Percentiles rank a stretch among this genome's conserved stretches.
Evolutionary conservation across 2,329 filamentous ascomycete species (phyloP).

Genomic region (Diaporthe australafricana): DNA sequence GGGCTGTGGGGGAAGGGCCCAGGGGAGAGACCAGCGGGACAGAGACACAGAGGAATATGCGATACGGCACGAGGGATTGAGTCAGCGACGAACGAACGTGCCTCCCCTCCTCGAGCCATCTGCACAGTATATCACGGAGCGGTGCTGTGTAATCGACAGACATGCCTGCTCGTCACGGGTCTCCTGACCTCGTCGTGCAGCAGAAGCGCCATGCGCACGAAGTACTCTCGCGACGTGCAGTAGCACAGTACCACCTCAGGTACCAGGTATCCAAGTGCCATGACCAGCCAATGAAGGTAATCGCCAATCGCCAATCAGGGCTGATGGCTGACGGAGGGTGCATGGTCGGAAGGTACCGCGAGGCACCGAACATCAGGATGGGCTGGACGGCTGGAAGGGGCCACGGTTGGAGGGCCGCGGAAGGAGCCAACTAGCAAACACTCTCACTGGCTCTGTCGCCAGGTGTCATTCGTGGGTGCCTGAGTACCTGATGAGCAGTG

Average conservation of each 20-base stretch:
- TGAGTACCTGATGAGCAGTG: conserved; percentile 6
- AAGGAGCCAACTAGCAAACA: background rate
- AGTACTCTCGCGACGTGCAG: background rate
- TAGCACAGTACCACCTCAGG: background rate
- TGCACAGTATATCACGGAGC: background rate
- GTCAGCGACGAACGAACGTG: conserved; percentile 10
- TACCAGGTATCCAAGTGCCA: background rate
- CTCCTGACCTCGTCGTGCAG: conserved; percentile 24
- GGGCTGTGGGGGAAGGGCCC: too few relatives aligned
- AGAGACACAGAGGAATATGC: too few relatives aligned
- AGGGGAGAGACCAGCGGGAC: too few relatives aligned
- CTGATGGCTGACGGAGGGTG: conserved; percentile 12
- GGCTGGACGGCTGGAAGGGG: background rate
- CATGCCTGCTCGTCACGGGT: conserved; percentile 20
- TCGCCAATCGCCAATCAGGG: background rate
- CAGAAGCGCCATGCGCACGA: background rate
- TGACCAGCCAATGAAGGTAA: background rate
- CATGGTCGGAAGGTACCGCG: conserved; percentile 1
- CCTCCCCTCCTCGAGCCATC: conserved; percentile 2
- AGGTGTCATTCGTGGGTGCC: background rate
- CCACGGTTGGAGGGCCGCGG: background rate
- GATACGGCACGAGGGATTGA: conserved; percentile 12
- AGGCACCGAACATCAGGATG: conserved; percentile 9
- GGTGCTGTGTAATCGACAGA: conserved; percentile 1
- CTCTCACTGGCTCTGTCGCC: background rate